phyloP scores from a whole-genome alignment of 306 rosid genomes.

The Cotoneaster glaucophyllus region DNA sequence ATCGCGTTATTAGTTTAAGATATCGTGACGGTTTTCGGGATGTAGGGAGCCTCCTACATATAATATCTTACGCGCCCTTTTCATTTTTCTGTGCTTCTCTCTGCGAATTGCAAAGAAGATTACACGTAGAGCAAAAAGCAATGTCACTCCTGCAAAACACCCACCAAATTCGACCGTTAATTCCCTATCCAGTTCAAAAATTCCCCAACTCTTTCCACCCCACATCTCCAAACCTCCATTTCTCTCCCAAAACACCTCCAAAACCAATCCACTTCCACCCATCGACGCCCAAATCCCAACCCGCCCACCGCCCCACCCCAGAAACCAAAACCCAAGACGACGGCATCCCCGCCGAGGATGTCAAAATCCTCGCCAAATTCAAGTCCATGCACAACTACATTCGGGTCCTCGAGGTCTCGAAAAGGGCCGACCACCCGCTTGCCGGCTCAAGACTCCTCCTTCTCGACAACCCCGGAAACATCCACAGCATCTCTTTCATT shows the following conservation, averaged over 20 bases:
- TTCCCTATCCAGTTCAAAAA: conserved; percentile 15
- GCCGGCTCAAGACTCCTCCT: conserved; percentile 89
- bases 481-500: conserved; percentile 78
- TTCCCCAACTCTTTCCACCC: neutral
- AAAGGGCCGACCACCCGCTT: conserved; percentile 73
- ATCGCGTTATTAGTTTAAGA: too few species aligned
- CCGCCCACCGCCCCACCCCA: conserved; percentile 9
- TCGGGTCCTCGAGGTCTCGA: conserved; percentile 71
- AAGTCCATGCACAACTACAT: conserved; percentile 71
- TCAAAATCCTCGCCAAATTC: conserved; percentile 58
- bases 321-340: conserved; percentile 45
- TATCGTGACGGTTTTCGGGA: too few species aligned
- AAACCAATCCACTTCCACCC: conserved; percentile 9
- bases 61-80: neutral
- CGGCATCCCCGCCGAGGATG: conserved; percentile 61
- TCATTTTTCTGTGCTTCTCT: neutral
- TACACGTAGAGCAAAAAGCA: neutral
- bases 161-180: conserved; percentile 23
- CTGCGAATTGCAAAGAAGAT: neutral
- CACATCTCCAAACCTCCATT: conserved; percentile 4
- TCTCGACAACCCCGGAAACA: conserved; percentile 83
- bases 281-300: conserved; percentile 32
- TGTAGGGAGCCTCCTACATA: neutral
- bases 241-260: neutral
- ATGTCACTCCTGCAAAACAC: conserved; percentile 27